Percentiles rank a stretch among this genome's conserved stretches.
Evolutionary conservation across 2,329 filamentous ascomycete species (phyloP).

Genomic region (Thelonectria rubi): DNA sequence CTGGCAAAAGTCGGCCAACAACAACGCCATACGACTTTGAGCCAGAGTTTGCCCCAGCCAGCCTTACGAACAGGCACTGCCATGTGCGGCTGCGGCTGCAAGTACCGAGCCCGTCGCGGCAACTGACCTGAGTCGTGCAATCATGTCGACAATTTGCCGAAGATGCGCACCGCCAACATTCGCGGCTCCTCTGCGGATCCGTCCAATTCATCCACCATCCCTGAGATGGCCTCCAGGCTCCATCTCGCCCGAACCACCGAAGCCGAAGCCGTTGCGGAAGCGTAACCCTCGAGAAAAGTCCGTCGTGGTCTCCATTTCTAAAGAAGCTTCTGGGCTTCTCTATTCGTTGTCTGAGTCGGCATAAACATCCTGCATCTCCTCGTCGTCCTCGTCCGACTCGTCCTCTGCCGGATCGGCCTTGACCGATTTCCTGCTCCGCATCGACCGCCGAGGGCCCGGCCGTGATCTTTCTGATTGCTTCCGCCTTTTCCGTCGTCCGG

Average conservation of each 20-base stretch:
- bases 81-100: background rate
- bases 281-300: too few relatives aligned
- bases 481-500: background rate
- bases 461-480: background rate
- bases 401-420: conserved; percentile 2
- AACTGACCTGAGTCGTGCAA: background rate
- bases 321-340: conserved; percentile 2
- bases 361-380: conserved; percentile 26
- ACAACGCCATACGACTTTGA: too few relatives aligned
- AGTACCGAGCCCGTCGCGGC: background rate
- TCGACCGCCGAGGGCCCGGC: conserved; percentile 32
- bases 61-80: background rate
- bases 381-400: conserved; percentile 22
- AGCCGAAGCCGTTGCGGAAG: too few relatives aligned
- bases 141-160: background rate
- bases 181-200: conserved; percentile 25
- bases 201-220: background rate
- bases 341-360: conserved; percentile 22
- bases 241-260: background rate
- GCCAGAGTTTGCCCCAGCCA: too few relatives aligned
- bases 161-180: background rate
- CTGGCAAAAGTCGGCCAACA: too few relatives aligned
- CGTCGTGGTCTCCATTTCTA: background rate
- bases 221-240: background rate
- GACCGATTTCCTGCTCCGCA: conserved; percentile 27